These are phyloP conservation scores for Cordyceps cateniannulata DNA, from an alignment of 2,329 filamentous ascomycete genomes.

Conservation along the genomic window DNA sequence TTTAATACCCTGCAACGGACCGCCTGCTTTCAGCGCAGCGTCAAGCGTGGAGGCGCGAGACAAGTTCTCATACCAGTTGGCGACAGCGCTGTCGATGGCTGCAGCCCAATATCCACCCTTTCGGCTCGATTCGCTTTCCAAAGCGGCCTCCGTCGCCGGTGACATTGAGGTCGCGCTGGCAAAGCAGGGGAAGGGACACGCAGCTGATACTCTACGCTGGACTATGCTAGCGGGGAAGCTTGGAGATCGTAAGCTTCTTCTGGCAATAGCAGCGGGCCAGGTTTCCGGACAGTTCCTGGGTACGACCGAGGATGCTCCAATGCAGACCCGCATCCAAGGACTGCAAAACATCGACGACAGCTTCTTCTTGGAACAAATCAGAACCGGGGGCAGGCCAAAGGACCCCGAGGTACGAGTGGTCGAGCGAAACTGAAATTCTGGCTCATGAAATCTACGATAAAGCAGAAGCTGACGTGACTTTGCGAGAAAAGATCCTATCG, in stretches of 20 bases:
- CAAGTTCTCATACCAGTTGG: neutral
- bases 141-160: neutral
- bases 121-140: neutral
- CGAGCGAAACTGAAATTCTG: neutral
- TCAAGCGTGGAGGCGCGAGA: neutral
- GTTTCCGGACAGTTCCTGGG: conserved; percentile 25
- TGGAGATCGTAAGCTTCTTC: conserved; percentile 24
- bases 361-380: conserved; percentile 21
- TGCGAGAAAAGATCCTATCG: conserved; percentile 25
- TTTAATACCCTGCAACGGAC: neutral
- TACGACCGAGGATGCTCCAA: conserved; percentile 18
- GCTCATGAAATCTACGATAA: neutral
- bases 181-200: conserved; percentile 21
- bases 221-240: conserved; percentile 23
- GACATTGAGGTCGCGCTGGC: conserved; percentile 22
- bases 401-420: conserved; percentile 29
- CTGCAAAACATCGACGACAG: conserved; percentile 21
- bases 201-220: conserved; percentile 31
- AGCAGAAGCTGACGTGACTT: conserved; percentile 1
- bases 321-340: conserved; percentile 21
- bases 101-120: neutral
- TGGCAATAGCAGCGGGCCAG: conserved; percentile 22
- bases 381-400: conserved; percentile 15
- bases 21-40: neutral
- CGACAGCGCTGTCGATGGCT: neutral